phyloP scores from a whole-genome alignment of 2,329 filamentous ascomycete genomes.

The Hymenoscyphus albidus region DNA sequence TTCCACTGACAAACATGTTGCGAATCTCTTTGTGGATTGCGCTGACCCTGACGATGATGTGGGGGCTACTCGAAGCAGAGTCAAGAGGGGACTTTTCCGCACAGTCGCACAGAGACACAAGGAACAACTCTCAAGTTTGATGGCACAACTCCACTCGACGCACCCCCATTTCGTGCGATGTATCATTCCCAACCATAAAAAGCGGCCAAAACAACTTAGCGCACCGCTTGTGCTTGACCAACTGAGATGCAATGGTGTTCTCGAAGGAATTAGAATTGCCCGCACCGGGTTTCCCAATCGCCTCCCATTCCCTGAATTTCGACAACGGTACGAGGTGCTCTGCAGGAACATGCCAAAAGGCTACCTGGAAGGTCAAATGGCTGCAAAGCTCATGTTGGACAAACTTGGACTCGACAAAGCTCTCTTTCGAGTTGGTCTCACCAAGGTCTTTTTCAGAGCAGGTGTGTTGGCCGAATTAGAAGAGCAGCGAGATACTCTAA shows the following conservation, averaged over 20 bases:
- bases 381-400: slow-evolving; percentile 81
- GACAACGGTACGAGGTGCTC: slow-evolving; percentile 91
- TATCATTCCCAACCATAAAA: slow-evolving; percentile 97
- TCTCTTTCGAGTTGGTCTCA: slow-evolving; percentile 88
- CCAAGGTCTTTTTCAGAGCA: slow-evolving; percentile 96
- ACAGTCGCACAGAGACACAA: slow-evolving; percentile 97
- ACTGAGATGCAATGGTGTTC: slow-evolving; percentile 95
- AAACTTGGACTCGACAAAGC: slow-evolving; percentile 80
- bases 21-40: slow-evolving; percentile 82
- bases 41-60: slow-evolving; percentile 73
- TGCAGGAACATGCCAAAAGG: slow-evolving; percentile 85
- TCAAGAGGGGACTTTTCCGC: slow-evolving; percentile 95
- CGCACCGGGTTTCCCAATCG: slow-evolving; percentile 95
- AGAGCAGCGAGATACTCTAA: slow-evolving; percentile 88
- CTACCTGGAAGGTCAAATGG: slow-evolving; percentile 85
- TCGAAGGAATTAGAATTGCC: slow-evolving; percentile 97
- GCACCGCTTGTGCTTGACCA: slow-evolving; percentile 93
- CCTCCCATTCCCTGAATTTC: slow-evolving; percentile 87
- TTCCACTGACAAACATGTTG: slow-evolving; percentile 80
- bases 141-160: slow-evolving; percentile 90
- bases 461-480: slow-evolving; percentile 95
- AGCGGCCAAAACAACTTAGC: slow-evolving; percentile 87
- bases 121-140: slow-evolving; percentile 93
- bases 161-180: slow-evolving; percentile 98
- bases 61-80: slow-evolving; percentile 67